Percentiles rank a stretch among this genome's conserved stretches.
phyloP scores from a whole-genome alignment of 306 rosid species.

The Hippophae gyantsensis region DNA sequence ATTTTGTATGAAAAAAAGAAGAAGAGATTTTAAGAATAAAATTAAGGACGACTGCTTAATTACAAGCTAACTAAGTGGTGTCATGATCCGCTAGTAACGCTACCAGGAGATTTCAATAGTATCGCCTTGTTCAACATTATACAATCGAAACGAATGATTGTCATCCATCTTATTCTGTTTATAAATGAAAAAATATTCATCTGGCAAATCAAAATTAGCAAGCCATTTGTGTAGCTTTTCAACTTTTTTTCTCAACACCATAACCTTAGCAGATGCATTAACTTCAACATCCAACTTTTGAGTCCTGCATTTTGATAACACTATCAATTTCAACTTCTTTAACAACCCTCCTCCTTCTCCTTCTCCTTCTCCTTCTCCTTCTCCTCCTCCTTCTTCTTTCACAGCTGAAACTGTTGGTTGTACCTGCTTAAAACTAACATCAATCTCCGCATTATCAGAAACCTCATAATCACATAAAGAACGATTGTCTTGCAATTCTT shows the following conservation, averaged over 20 bases:
- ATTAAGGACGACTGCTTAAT: too few species aligned
- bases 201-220: conserved; percentile 31
- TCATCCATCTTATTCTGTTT: conserved; percentile 76
- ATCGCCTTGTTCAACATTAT: conserved; percentile 49
- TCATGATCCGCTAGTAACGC: conserved; percentile 18
- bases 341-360: background rate
- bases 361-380: background rate
- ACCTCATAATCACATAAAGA: conserved; percentile 26
- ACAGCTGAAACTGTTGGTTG: background rate
- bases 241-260: too few species aligned
- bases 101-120: conserved; percentile 72
- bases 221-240: background rate
- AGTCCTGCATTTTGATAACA: too few species aligned
- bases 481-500: conserved; percentile 33
- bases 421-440: conserved; percentile 18
- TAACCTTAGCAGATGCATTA: too few species aligned
- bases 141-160: conserved; percentile 58
- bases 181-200: conserved; percentile 64
- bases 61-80: too few species aligned
- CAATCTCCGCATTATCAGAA: conserved; percentile 31
- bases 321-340: conserved; percentile 40
- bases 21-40: too few species aligned
- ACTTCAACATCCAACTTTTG: too few species aligned
- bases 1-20: too few species aligned
- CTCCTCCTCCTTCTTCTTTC: background rate